Percentiles rank a stretch among this genome's conserved stretches.
phyloP scores from a whole-genome alignment of 73 alveolate genomes.

The Blepharisma japonicum region DNA sequence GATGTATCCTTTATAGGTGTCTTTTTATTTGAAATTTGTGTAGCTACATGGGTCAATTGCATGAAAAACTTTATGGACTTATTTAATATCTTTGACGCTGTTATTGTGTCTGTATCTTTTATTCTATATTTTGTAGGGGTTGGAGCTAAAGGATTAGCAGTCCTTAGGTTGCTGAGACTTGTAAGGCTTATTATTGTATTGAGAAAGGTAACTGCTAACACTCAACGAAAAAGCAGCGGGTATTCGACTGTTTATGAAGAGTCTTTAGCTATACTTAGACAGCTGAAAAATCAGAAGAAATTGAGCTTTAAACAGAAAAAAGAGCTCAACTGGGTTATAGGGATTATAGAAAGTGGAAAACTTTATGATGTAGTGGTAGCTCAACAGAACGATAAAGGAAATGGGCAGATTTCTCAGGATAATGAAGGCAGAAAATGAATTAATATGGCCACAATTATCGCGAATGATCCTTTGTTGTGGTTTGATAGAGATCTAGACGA shows the following conservation, averaged over 20 bases:
- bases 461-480: slow-evolving; percentile 69
- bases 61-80: slow-evolving; percentile 39
- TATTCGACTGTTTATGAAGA: slow-evolving; percentile 53
- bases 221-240: slow-evolving; percentile 40
- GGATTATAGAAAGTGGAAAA: slow-evolving; percentile 61
- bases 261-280: slow-evolving; percentile 47
- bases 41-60: slow-evolving; percentile 45
- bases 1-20: slow-evolving; percentile 48
- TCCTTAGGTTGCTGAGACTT: slow-evolving; percentile 60
- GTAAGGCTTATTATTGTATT: slow-evolving; percentile 51
- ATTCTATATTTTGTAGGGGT: slow-evolving; percentile 47
- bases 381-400: slow-evolving; percentile 47
- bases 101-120: slow-evolving; percentile 47
- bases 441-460: slow-evolving; percentile 44
- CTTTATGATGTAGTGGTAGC: slow-evolving; percentile 51
- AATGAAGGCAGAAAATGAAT: slow-evolving; percentile 68
- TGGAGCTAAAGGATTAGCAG: slow-evolving; percentile 72
- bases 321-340: slow-evolving; percentile 74
- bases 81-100: slow-evolving; percentile 58
- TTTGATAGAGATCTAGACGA: slow-evolving; percentile 73
- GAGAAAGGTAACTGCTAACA: slow-evolving; percentile 59
- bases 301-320: slow-evolving; percentile 37
- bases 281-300: slow-evolving; percentile 40
- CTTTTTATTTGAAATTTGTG: slow-evolving; percentile 51
- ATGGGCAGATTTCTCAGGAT: slow-evolving; percentile 56